A percentile compares a stretch with the other conserved stretches of the same genome.
Conservation (phyloP, 1,139 yeast species). For the Scheffersomyces parashehatae region DNA sequence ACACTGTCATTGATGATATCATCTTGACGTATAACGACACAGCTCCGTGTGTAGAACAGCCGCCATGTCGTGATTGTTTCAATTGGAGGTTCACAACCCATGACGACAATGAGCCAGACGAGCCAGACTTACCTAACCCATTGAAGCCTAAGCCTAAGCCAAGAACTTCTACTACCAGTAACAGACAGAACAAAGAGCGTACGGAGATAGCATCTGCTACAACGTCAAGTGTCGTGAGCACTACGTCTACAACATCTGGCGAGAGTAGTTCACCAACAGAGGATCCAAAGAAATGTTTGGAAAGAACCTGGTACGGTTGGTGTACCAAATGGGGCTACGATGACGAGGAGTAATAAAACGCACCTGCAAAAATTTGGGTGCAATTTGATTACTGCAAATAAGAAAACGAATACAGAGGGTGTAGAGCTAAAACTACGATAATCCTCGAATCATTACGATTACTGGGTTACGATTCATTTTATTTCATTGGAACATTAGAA, state of each 20-base stretch:
- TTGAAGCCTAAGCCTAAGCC: constrained; percentile 27
- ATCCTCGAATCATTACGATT: too few species aligned
- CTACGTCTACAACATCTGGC: background rate
- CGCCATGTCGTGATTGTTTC: constrained; percentile 86
- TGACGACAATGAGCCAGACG: constrained; percentile 42
- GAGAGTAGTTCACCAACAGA: constrained; percentile 5
- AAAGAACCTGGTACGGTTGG: constrained; percentile 52
- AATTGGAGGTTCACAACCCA: constrained; percentile 82
- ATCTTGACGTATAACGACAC: constrained; percentile 72
- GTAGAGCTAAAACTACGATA: too few species aligned
- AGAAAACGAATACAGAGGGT: too few species aligned
- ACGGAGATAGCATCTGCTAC: constrained; percentile 6
- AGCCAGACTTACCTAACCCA: constrained; percentile 42
- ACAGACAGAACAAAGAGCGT: background rate
- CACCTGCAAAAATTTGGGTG: background rate
- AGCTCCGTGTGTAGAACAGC: constrained; percentile 71
- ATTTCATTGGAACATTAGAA: too few species aligned
- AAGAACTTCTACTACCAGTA: constrained; percentile 2
- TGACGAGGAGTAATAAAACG: constrained; percentile 3
- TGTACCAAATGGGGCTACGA: constrained; percentile 41
- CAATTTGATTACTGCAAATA: too few species aligned
- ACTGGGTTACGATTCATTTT: too few species aligned
- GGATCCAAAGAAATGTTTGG: constrained; percentile 37
- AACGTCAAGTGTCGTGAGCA: constrained; percentile 9
- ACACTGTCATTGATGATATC: constrained; percentile 85